Base-by-base conservation (phyloP, 306 rosid genomes). In the Castanospermum australe region DNA sequence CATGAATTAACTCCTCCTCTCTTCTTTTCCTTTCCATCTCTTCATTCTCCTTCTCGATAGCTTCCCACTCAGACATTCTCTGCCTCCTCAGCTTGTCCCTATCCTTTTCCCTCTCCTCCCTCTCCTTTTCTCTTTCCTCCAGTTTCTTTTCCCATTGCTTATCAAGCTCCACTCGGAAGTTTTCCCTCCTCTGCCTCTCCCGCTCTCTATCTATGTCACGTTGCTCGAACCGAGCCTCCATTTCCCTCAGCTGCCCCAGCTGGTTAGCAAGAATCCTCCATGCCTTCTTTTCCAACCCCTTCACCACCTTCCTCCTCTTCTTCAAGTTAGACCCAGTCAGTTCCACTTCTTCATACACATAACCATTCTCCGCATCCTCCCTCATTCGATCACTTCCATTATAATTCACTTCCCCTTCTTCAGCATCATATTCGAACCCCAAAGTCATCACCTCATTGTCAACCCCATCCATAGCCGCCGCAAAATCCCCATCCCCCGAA, bases 371-470 rank as follows among this genome's bases (percentile, higher is more conserved):
- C 7, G 84, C 92, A 72, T 87, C 92, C 55, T 90, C 94, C 83
- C 86, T 92, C 70, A 71, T 70, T 71, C 77, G 75, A 14, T 78
- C 89, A 83, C 79, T 79, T 64, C 89, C 91, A 59, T 90, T 87
- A 77, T 81, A 94, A 85, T 92, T 90, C 90, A 83, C 94, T 86
- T 84, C 94, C 6, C 84, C 91, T 75, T 90, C 97, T 60, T 92
- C 95, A 35, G 85, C 89, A n/a, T 89, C 93, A 71, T 89, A 91
- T 59, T 87, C 99, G 72, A 94, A 92, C n/a, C 94, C 96, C 79
- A 94, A 88, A 39, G 84, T 87, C 77, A 92, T 88, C 67, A 92
- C 94, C 71, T 84, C 97, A 85, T 94, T 91, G 61, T 91, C 98
- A 84, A 87, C 91, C 62, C 92, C 95, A 86, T 89, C 90, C 79